Percentiles rank a stretch among this genome's conserved stretches.
Evolutionary conservation across 805 yeast species (phyloP).

Genomic region (Kodamaea kaohsiungensis): DNA sequence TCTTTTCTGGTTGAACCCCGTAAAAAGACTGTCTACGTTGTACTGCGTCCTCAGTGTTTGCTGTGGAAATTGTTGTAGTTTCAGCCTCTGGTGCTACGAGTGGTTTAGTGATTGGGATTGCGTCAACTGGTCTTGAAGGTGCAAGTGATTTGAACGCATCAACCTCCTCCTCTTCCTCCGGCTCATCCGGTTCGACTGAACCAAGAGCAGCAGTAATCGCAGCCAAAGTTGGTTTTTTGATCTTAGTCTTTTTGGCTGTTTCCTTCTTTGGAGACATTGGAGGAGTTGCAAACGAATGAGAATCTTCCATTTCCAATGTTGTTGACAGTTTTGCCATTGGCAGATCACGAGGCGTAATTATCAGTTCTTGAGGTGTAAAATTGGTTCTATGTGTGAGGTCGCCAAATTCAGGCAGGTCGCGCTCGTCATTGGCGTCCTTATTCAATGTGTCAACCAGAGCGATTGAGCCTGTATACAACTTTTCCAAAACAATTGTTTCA

Average conservation of each 20-base stretch:
- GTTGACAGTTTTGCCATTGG: background rate
- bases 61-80: background rate
- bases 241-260: background rate
- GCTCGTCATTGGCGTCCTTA: conserved; percentile 5
- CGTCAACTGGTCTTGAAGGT: background rate
- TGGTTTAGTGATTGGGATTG: background rate
- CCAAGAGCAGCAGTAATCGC: background rate
- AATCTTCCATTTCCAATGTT: background rate
- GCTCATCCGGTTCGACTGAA: background rate
- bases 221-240: conserved; percentile 4
- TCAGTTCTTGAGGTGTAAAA: conserved; percentile 1
- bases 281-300: background rate
- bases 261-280: conserved; percentile 4
- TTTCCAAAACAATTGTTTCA: conserved; percentile 1
- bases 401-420: conserved; percentile 10
- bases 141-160: background rate
- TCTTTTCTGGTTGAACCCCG: conserved; percentile 7
- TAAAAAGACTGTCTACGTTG: conserved; percentile 2
- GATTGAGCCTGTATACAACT: conserved; percentile 2
- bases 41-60: background rate
- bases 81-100: background rate
- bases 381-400: background rate
- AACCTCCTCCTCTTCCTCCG: background rate
- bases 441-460: background rate
- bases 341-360: conserved; percentile 2